phyloP scores from a whole-genome alignment of 495 filamentous ascomycete genomes.

The Hyphodiscus hymeniophilus region DNA sequence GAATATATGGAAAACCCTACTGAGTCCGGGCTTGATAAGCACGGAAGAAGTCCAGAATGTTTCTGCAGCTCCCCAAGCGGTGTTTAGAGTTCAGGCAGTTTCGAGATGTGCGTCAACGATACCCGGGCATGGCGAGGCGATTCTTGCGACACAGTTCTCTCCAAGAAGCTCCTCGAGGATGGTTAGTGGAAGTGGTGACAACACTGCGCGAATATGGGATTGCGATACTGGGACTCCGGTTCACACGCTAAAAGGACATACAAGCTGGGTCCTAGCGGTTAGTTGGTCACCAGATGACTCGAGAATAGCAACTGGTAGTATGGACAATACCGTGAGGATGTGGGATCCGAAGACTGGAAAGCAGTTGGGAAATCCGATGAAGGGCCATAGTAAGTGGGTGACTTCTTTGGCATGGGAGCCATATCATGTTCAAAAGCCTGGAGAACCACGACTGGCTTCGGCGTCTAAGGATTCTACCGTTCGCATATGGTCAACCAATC shows the following conservation, averaged over 20 bases:
- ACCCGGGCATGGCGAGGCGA: constrained; percentile 84
- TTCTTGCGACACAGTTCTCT: constrained; percentile 82
- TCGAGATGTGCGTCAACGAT: constrained; percentile 84
- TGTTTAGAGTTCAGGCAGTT: constrained; percentile 90
- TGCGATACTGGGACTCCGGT: constrained; percentile 89
- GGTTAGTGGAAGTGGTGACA: constrained; percentile 85
- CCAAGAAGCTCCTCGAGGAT: constrained; percentile 72
- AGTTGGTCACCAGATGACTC: constrained; percentile 77
- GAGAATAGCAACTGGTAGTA: constrained; percentile 82
- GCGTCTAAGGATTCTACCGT: constrained; percentile 87
- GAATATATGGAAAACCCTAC: constrained; percentile 66
- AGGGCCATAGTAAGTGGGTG: constrained; percentile 89
- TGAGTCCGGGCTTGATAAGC: constrained; percentile 54
- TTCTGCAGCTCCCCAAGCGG: constrained; percentile 81
- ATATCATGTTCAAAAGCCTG: constrained; percentile 72
- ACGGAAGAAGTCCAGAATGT: constrained; percentile 58
- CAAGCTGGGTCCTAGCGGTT: constrained; percentile 85
- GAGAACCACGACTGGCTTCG: constrained; percentile 73
- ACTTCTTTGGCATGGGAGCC: constrained; percentile 88
- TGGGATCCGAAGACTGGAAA: constrained; percentile 86
- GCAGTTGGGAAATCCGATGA: constrained; percentile 64
- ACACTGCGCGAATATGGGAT: constrained; percentile 90
- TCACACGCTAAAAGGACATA: constrained; percentile 86
- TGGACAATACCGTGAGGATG: constrained; percentile 84
- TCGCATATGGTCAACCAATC: constrained; percentile 77